phyloP scores from a whole-genome alignment of 768 basidiomycete genomes.

The Hypholoma sublateritium region DNA sequence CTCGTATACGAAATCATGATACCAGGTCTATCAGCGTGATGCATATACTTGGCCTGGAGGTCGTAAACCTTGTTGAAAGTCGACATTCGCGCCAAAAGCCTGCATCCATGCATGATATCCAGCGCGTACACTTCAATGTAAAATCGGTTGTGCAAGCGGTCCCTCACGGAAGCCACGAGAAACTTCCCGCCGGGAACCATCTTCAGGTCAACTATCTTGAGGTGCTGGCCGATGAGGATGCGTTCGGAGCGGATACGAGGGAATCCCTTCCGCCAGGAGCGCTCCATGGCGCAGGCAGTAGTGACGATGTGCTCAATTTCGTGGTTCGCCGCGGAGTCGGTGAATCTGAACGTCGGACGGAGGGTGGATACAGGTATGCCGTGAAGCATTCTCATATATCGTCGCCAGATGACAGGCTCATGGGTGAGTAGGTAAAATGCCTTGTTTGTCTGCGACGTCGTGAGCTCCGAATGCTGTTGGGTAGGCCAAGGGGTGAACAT shows the following conservation, averaged over 20 bases:
- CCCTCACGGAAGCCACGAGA: conserved; percentile 58
- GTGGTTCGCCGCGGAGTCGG: conserved; percentile 32
- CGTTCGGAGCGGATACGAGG: conserved; percentile 31
- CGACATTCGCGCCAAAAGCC: conserved; percentile 46
- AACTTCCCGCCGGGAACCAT: conserved; percentile 69
- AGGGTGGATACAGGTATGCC: conserved; percentile 56
- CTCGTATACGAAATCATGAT: conserved; percentile 58
- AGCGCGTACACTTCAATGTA: conserved; percentile 54
- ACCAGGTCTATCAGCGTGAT: conserved; percentile 39
- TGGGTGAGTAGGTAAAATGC: conserved; percentile 63
- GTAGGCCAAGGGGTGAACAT: conserved; percentile 1
- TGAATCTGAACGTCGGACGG: conserved; percentile 56
- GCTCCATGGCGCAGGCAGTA: conserved; percentile 57
- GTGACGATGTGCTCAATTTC: conserved; percentile 60
- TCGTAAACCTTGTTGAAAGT: conserved; percentile 54
- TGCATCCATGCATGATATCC: conserved; percentile 50
- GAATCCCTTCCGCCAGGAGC: conserved; percentile 50
- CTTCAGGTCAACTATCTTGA: conserved; percentile 49
- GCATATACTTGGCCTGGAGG: conserved; percentile 62
- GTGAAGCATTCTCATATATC: conserved; percentile 50
- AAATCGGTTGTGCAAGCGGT: conserved; percentile 42
- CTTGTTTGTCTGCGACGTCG: conserved; percentile 48
- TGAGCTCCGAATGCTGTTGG: neutral
- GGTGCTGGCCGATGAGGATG: conserved; percentile 27
- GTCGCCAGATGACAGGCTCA: conserved; percentile 70